Conservation (phyloP, 169 alveolate species). For the Plasmodium malariae region DNA sequence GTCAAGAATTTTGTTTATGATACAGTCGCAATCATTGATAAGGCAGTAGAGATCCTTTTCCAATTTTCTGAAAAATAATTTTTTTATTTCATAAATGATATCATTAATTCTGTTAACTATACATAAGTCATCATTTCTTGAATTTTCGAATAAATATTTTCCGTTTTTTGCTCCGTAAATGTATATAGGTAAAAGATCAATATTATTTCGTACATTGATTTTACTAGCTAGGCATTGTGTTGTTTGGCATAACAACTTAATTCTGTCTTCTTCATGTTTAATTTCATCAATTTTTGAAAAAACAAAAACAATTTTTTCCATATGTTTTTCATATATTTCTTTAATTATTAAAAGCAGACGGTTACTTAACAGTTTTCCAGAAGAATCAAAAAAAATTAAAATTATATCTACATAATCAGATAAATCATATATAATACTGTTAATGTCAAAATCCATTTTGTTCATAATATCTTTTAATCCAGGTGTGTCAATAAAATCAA, state of each 20-base stretch:
- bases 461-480: conserved; percentile 87
- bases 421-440: conserved; percentile 79
- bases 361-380: conserved; percentile 84
- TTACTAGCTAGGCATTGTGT: conserved; percentile 79
- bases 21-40: conserved; percentile 40
- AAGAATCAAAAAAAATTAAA: conserved; percentile 85
- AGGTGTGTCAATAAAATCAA: conserved; percentile 88
- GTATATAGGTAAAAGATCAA: conserved; percentile 78
- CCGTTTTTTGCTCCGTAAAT: conserved; percentile 79
- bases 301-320: conserved; percentile 77
- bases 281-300: conserved; percentile 83
- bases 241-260: conserved; percentile 79
- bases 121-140: conserved; percentile 23
- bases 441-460: conserved; percentile 83
- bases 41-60: conserved; percentile 62
- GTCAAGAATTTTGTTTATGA: conserved; percentile 42
- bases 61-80: conserved; percentile 45
- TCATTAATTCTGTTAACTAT: conserved; percentile 59
- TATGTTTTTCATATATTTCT: conserved; percentile 77
- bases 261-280: conserved; percentile 79
- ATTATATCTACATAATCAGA: conserved; percentile 83
- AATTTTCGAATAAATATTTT: conserved; percentile 46
- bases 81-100: conserved; percentile 55
- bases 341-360: conserved; percentile 79
- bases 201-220: conserved; percentile 68